Conservation (phyloP, 1,284 basidiomycete genomes). For the Malassezia sp. region DNA sequence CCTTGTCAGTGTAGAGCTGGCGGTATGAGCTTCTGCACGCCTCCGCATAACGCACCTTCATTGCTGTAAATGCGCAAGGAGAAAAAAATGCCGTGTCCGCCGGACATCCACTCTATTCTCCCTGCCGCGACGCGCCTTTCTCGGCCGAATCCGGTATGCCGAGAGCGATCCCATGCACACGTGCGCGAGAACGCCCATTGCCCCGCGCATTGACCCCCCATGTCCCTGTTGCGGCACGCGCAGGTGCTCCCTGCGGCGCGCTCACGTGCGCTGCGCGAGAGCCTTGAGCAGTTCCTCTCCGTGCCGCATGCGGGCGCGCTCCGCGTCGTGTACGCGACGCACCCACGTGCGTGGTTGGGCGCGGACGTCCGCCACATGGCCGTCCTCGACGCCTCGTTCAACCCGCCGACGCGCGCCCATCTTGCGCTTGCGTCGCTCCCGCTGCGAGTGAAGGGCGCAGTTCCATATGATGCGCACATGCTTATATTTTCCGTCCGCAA, state of each 20-base stretch:
- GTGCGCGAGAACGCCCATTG: no score
- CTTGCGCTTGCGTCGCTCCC: slow-evolving; percentile 58
- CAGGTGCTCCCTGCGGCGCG: background rate
- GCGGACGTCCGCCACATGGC: slow-evolving; percentile 39
- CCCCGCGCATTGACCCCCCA: no score
- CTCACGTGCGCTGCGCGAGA: slow-evolving; percentile 1
- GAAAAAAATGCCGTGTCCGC: background rate
- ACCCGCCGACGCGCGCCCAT: slow-evolving; percentile 82
- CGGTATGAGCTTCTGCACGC: background rate
- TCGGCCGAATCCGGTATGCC: no score
- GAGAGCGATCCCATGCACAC: no score
- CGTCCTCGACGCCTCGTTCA: slow-evolving; percentile 83
- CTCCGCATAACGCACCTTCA: slow-evolving; percentile 9
- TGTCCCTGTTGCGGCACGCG: no score
- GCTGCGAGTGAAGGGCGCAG: background rate
- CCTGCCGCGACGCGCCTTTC: no score
- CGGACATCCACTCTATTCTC: no score
- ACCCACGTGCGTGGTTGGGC: slow-evolving; percentile 15
- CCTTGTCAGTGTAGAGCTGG: slow-evolving; percentile 59
- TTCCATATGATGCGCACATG: slow-evolving; percentile 61
- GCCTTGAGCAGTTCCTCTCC: slow-evolving; percentile 5
- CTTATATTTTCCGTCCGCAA: slow-evolving; percentile 77
- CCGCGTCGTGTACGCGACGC: slow-evolving; percentile 21
- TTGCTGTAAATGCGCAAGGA: slow-evolving; percentile 2
- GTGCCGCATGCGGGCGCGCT: background rate